Percentiles rank a stretch among this genome's conserved stretches.
Conservation (phyloP, 208 protist species). For the Vickermania ingenoplastis region DNA sequence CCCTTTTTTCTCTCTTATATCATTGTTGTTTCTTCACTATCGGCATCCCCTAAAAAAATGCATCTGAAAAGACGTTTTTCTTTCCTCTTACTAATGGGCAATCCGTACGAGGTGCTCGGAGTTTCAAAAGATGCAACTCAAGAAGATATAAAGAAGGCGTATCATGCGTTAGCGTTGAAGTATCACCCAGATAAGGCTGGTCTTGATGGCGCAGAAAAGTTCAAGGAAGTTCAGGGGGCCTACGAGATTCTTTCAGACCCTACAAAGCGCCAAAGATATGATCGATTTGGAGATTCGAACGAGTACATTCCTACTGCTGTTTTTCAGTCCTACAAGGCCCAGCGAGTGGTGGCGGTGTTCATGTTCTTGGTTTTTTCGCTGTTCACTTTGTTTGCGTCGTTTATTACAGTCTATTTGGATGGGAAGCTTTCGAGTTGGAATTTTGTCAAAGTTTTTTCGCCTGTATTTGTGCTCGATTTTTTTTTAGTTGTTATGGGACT, state of each 20-base stretch:
- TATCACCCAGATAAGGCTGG: constrained; percentile 29
- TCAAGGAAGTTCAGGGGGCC: constrained; percentile 62
- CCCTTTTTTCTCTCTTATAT: neutral
- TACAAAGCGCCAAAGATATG: neutral
- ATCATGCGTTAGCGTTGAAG: constrained; percentile 18
- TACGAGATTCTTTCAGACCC: constrained; percentile 89
- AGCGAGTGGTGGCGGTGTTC: neutral
- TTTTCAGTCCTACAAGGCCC: neutral
- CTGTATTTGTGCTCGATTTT: neutral
- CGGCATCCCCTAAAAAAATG: neutral
- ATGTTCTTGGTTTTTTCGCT: neutral
- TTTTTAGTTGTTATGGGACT: neutral
- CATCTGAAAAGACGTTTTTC: neutral
- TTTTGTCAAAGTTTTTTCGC: constrained; percentile 1
- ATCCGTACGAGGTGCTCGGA: neutral
- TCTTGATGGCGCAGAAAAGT: constrained; percentile 15
- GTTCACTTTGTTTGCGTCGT: neutral
- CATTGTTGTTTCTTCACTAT: neutral
- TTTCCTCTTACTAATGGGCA: neutral
- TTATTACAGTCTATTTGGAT: neutral
- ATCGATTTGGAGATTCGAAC: neutral
- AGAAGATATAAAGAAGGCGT: constrained; percentile 18
- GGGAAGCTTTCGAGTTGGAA: neutral
- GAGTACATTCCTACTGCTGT: neutral
- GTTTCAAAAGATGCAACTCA: constrained; percentile 3